These are phyloP conservation scores for Fragilariopsis cylindrus DNA, from an alignment of 108 stramenopile species.

Conservation along the genomic window DNA sequence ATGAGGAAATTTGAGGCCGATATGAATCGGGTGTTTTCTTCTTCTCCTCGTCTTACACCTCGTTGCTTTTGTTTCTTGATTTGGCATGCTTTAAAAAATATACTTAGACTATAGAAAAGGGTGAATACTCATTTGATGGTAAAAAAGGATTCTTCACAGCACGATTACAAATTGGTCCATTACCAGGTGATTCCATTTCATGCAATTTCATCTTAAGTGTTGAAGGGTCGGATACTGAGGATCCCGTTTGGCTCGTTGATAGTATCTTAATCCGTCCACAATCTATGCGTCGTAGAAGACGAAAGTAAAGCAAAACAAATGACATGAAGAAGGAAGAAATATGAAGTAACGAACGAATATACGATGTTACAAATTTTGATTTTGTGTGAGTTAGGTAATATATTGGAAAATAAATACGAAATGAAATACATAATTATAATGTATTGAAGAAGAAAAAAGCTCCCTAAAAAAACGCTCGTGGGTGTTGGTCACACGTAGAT, in stretches of 20 bases:
- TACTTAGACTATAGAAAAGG: slow-evolving; percentile 66
- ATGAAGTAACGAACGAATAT: too few relatives aligned
- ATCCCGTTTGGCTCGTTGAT: slow-evolving; percentile 81
- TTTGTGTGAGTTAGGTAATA: too few relatives aligned
- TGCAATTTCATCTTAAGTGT: slow-evolving; percentile 79
- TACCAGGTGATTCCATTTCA: slow-evolving; percentile 41
- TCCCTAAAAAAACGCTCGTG: too few relatives aligned
- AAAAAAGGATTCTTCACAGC: slow-evolving; percentile 79
- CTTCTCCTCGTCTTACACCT: slow-evolving; percentile 23
- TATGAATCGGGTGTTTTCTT: background rate
- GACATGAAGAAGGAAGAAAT: too few relatives aligned
- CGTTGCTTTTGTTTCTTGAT: slow-evolving; percentile 10
- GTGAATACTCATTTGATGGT: slow-evolving; percentile 66
- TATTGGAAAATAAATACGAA: too few relatives aligned
- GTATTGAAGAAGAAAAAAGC: too few relatives aligned
- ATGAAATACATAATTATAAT: too few relatives aligned
- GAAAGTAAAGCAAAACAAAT: slow-evolving; percentile 36
- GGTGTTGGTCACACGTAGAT: too few relatives aligned
- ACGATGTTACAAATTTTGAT: too few relatives aligned
- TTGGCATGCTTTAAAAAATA: background rate
- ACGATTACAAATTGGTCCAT: slow-evolving; percentile 48
- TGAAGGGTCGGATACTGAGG: slow-evolving; percentile 35
- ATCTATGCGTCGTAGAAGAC: slow-evolving; percentile 69
- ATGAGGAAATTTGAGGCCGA: slow-evolving; percentile 16
- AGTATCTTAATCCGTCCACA: slow-evolving; percentile 76